Evolutionary conservation across 1,139 yeast species (phyloP).

Genomic region (Zygosaccharomyces pseudobailii): DNA sequence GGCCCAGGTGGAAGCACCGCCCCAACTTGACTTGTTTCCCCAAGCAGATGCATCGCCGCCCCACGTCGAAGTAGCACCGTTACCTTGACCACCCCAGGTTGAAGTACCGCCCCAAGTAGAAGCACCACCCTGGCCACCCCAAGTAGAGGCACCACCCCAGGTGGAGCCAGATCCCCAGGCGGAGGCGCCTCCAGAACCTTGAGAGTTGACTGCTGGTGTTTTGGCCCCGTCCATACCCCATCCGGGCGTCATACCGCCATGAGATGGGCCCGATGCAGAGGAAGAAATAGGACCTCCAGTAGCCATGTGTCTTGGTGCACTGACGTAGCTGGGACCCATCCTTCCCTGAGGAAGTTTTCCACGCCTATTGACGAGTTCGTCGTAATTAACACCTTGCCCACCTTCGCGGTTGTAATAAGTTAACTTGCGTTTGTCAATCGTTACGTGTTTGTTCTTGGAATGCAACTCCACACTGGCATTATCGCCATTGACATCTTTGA

Average conservation of each 20-base stretch:
- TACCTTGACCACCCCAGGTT: constrained; percentile 38
- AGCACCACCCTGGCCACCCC: constrained; percentile 46
- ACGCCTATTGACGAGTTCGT: constrained; percentile 53
- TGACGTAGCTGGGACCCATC: constrained; percentile 35
- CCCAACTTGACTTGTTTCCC: constrained; percentile 34
- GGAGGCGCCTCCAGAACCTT: constrained; percentile 40
- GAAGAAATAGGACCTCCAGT: constrained; percentile 21
- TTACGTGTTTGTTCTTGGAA: constrained; percentile 82
- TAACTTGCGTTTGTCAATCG: constrained; percentile 73
- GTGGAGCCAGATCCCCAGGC: constrained; percentile 46
- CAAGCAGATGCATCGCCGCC: constrained; percentile 44
- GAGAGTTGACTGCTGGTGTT: constrained; percentile 45
- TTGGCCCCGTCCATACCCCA: constrained; percentile 45
- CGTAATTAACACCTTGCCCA: constrained; percentile 64
- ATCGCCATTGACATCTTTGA: constrained; percentile 88
- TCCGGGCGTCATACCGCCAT: constrained; percentile 54
- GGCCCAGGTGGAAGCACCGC: constrained; percentile 36
- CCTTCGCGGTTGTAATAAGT: constrained; percentile 63
- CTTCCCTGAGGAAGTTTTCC: constrained; percentile 34
- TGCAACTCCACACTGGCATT: constrained; percentile 90
- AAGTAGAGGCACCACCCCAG: constrained; percentile 49
- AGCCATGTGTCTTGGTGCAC: constrained; percentile 35
- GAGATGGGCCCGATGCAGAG: constrained; percentile 25
- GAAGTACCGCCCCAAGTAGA: constrained; percentile 42
- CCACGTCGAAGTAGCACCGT: constrained; percentile 39